Evolutionary conservation across 371 early-diverging fungal species (phyloP).

Genomic region (Mortierella sp.): DNA sequence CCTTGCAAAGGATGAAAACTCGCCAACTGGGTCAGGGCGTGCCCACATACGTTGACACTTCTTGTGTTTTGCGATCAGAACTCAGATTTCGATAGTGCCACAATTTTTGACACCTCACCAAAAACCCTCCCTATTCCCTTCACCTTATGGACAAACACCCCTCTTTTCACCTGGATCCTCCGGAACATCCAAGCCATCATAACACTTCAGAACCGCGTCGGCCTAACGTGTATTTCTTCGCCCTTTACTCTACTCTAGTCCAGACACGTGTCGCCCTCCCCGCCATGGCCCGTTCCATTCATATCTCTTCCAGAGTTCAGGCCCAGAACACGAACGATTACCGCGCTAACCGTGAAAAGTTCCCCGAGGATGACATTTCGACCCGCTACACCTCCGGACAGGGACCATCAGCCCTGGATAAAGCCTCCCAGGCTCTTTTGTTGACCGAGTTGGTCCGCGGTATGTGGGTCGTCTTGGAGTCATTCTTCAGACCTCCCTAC

Average conservation of each 20-base stretch:
- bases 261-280: slow-evolving; percentile 54
- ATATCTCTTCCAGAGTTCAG: slow-evolving; percentile 38
- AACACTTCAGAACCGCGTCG: not conserved
- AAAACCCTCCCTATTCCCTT: not conserved
- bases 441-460: slow-evolving; percentile 94
- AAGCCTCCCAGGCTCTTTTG: slow-evolving; percentile 87
- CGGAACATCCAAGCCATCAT: not conserved
- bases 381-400: slow-evolving; percentile 48
- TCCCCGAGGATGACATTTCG: slow-evolving; percentile 53
- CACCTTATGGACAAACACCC: not conserved
- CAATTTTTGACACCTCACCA: not conserved
- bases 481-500: slow-evolving; percentile 96
- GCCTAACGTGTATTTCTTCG: not conserved
- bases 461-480: slow-evolving; percentile 93
- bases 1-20: not conserved
- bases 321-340: slow-evolving; percentile 54
- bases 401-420: slow-evolving; percentile 73
- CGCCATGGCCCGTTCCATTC: slow-evolving; percentile 45
- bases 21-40: not conserved
- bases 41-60: not conserved
- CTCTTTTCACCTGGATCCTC: not conserved
- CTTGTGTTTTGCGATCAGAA: not conserved
- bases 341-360: slow-evolving; percentile 54
- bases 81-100: not conserved
- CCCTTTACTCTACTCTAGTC: slow-evolving; percentile 15